Conservation (phyloP, 148 eudicot genomes). For the Cornus kousa region DNA sequence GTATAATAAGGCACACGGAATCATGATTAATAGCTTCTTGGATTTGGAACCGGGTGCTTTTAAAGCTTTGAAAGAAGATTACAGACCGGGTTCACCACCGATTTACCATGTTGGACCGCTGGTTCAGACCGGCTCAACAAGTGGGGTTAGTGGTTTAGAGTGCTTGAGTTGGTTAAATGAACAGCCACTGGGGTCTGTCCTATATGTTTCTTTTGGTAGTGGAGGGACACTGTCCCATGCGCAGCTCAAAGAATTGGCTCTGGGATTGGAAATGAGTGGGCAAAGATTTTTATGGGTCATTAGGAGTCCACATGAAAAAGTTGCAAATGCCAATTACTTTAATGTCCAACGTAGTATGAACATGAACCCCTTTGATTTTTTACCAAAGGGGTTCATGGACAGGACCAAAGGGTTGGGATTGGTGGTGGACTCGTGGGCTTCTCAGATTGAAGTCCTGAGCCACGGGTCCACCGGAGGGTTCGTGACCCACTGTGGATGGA, state of each 20-base stretch:
- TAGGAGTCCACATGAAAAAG: conserved; percentile 23
- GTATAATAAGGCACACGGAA: conserved; percentile 30
- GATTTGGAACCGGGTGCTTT: no score
- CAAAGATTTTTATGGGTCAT: conserved; percentile 45
- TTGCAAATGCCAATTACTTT: conserved; percentile 20
- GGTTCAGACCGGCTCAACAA: neutral
- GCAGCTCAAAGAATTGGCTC: conserved; percentile 38
- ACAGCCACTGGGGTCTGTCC: conserved; percentile 37
- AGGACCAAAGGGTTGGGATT: conserved; percentile 31
- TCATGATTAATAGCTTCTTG: conserved; percentile 23
- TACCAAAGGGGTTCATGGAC: conserved; percentile 36
- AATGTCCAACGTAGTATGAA: no score
- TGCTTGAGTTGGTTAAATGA: conserved; percentile 32
- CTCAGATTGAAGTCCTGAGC: conserved; percentile 34
- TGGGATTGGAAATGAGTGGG: conserved; percentile 38
- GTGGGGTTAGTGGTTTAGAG: conserved; percentile 7
- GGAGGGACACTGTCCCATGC: conserved; percentile 38
- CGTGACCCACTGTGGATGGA: neutral
- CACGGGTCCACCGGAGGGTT: conserved; percentile 30
- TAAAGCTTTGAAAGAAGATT: conserved; percentile 5
- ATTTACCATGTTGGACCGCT: conserved; percentile 31
- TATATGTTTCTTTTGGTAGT: conserved; percentile 46
- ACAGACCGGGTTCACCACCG: conserved; percentile 13
- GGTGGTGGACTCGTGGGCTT: conserved; percentile 40
- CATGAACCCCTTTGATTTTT: conserved; percentile 25